Evolutionary conservation across 2,329 filamentous ascomycete species (phyloP), one percentile per base, ranked within the genome.

Genomic region (Aureobasidium mangrovei): DNA sequence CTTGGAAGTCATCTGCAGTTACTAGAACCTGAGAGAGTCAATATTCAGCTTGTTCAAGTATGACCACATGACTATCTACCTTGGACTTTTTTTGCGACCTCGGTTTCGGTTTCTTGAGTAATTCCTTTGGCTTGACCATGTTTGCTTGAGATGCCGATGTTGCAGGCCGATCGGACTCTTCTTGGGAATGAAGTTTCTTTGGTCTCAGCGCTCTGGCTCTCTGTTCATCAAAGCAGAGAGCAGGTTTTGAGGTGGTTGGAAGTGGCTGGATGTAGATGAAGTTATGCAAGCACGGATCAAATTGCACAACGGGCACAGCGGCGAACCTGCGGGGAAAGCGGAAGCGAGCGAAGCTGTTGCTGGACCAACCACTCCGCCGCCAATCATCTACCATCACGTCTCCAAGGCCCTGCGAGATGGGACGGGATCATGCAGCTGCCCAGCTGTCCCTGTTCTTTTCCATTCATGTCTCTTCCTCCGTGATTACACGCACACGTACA

Each of bases 1-100:
- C 82, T 51, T 86, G 75, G 61, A 80, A 88, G 59, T 87, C 84
- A 70, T 86, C 83, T 49, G 81, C 80, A 1, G 80, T 80, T 55
- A 80, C 74, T 4, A 83, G 79, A 2, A 54, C 33, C 57, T 59
- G 42, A 26, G 10, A 27, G 7, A 28, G 32, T 53, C 27, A 44
- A n/a, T 26, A 42, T 33, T 33, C n/a, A 32, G 9, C n/a, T 40
- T 28, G 12, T 32, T 18, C 24, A 32, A 42, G 38, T 43, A 40
- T 31, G n/a, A n/a, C 31, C 51, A 4, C 24, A 38, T 42, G 27
- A 40, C 32, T 41, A 26, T 9, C n/a, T 36, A 43, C 53, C 28
- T 36, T 38, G 41, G n/a, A 44, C 53, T 52, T 57, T 57, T 53
- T 57, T 52, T 40, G 48, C 26, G 39, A 42, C 49, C 43, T 57